Evolutionary conservation across 2,329 filamentous ascomycete genomes (phyloP), one percentile per base, ranked within the genome.

Genomic region (Trichoderma breve): DNA sequence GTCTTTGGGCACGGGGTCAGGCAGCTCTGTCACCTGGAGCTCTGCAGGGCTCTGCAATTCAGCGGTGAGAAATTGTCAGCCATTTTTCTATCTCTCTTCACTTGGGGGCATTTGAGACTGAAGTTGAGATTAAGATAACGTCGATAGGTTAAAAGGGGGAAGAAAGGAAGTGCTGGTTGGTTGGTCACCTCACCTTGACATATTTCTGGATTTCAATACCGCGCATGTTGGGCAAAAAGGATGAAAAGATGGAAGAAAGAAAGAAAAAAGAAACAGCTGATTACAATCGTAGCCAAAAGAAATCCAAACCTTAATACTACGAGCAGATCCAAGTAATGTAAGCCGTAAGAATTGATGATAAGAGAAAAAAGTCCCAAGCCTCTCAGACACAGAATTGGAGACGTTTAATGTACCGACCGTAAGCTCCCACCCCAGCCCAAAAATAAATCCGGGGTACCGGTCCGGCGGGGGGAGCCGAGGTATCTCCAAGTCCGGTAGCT

Each of bases 181-280:
- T 24, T 26, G 30, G 39, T 3, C 39, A 43, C 30, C n/a, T 68
- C 24, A 92, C 92, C 84, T 92, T 90, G 82, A 94, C 90, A 78
- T 94, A 94, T 86, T 92, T 84, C 75, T 85, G 88, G 71, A 94
- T 83, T 80, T 93, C 89, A 72, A 94, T 93, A 77, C 89, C 93
- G 76, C 89, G 90, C 93, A 95, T 95, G 66, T 74, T 90, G 24
- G 11, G 9, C 36, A 18, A 15, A 60, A 36, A 39, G 11, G 32
- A 15, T 18, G 7, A 30, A 24, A 24, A 14, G 21, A 12, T 12
- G 8, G 8, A 62, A 62, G n/a, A 24, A 53, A 67, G 36, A 26
- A 28, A 39, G 6, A 36, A 7, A 24, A 39, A 11, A 6, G 15
- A 26, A 26, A 36, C 15, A 7, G 28, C 28, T 8, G 14, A 30